A percentile compares a stretch with the other conserved stretches of the same genome.
These are phyloP conservation scores for Pisolithus albus DNA, from an alignment of 768 basidiomycete species.

Conservation along the genomic window DNA sequence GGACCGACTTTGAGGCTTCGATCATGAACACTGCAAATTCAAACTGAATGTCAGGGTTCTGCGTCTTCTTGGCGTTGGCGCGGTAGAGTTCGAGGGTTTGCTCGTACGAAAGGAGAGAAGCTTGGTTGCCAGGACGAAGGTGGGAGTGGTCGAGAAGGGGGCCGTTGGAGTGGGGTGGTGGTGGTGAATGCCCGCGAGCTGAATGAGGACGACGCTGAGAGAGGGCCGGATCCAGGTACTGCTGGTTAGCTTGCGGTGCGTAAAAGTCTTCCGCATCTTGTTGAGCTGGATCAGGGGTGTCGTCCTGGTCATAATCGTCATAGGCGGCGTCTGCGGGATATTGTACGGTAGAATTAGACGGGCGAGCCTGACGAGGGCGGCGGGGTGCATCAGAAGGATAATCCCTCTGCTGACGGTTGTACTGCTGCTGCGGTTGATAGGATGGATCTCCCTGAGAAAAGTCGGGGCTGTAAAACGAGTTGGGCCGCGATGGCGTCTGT, in stretches of 20 bases:
- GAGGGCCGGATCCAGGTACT: slow-evolving; percentile 25
- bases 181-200: slow-evolving; percentile 60
- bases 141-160: slow-evolving; percentile 88
- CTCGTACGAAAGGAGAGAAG: slow-evolving; percentile 89
- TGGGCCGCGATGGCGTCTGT: slow-evolving; percentile 29
- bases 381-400: slow-evolving; percentile 7
- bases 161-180: slow-evolving; percentile 40
- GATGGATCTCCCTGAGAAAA: slow-evolving; percentile 7
- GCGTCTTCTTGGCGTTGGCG: slow-evolving; percentile 96
- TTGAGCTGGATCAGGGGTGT: slow-evolving; percentile 29
- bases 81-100: slow-evolving; percentile 96
- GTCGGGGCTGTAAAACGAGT: slow-evolving; percentile 28
- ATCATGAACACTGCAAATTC: slow-evolving; percentile 99
- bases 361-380: slow-evolving; percentile 16
- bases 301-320: slow-evolving; percentile 29
- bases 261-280: slow-evolving; percentile 40
- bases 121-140: slow-evolving; percentile 86
- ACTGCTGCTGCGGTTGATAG: slow-evolving; percentile 6
- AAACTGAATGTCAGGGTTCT: slow-evolving; percentile 95
- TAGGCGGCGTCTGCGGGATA: slow-evolving; percentile 27
- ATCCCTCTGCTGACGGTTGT: slow-evolving; percentile 6
- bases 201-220: slow-evolving; percentile 44
- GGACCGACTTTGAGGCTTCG: slow-evolving; percentile 88
- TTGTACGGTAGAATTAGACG: slow-evolving; percentile 16
- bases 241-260: slow-evolving; percentile 8